Percentiles rank a stretch among this genome's conserved stretches.
phyloP scores from a whole-genome alignment of 179 eudicot species.

The Beta macrorhiza region DNA sequence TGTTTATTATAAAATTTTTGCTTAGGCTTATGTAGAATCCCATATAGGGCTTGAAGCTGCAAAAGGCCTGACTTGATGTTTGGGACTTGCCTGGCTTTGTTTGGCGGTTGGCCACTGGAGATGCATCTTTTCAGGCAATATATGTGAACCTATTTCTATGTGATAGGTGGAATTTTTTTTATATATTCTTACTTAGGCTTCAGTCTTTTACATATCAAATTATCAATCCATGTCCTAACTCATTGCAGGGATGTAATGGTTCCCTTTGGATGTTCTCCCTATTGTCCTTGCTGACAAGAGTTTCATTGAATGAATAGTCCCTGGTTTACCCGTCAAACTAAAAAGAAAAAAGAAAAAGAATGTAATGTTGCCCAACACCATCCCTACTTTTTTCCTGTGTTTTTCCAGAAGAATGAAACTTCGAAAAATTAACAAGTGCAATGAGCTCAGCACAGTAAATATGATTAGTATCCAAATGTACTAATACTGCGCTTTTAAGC shows the following conservation, averaged over 20 bases:
- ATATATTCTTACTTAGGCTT: not conserved
- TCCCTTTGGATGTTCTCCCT: too few species aligned
- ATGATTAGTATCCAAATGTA: slow-evolving; percentile 7
- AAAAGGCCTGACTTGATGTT: not conserved
- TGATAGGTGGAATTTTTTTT: not conserved
- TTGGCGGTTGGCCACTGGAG: slow-evolving; percentile 10
- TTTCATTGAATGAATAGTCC: too few species aligned
- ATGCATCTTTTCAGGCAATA: not conserved
- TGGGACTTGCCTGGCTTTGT: not conserved
- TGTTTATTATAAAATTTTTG: too few species aligned
- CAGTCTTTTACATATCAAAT: not conserved
- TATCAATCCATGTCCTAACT: not conserved
- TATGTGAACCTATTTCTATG: not conserved
- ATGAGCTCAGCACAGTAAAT: not conserved
- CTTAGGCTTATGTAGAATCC: not conserved
- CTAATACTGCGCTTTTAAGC: not conserved
- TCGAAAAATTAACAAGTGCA: not conserved
- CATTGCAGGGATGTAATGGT: not conserved
- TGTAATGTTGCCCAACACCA: not conserved
- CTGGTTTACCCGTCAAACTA: too few species aligned
- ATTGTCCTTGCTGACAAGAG: too few species aligned
- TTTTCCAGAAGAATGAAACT: not conserved
- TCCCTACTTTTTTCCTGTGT: not conserved
- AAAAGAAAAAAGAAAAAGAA: not conserved
- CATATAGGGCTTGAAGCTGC: too few species aligned